Conservation (phyloP, 345 rosid species). For the Citrus glauca region DNA sequence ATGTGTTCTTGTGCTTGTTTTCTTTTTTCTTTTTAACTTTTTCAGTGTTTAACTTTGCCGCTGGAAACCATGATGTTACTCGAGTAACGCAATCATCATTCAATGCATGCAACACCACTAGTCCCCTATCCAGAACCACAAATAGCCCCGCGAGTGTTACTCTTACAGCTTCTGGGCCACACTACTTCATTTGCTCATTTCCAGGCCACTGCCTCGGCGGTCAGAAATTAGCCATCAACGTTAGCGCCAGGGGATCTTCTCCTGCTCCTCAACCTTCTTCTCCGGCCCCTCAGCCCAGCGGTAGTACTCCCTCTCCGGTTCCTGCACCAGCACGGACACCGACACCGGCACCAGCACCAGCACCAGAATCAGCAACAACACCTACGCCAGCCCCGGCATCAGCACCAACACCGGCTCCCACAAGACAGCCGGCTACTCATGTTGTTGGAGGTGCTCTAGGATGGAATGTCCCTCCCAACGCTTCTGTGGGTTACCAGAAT, state of each 20-base stretch:
- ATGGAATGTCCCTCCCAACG: conserved; percentile 33
- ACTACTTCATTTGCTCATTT: conserved; percentile 30
- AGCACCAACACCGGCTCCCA: conserved; percentile 13
- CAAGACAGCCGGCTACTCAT: conserved; percentile 20
- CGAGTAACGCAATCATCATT: conserved; percentile 34
- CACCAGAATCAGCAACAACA: background rate
- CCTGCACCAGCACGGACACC: conserved; percentile 20
- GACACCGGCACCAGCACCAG: conserved; percentile 13
- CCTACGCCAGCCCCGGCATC: background rate
- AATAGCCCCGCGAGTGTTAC: conserved; percentile 29
- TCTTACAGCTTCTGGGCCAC: conserved; percentile 29
- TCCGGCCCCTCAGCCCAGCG: conserved; percentile 23
- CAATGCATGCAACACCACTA: conserved; percentile 31
- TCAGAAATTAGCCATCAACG: conserved; percentile 26
- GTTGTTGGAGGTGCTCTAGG: conserved; percentile 30
- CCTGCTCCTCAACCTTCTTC: conserved; percentile 10
- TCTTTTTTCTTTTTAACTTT: no score
- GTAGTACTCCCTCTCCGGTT: conserved; percentile 7
- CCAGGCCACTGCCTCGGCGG: conserved; percentile 44
- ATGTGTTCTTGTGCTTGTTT: background rate
- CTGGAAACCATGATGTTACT: conserved; percentile 38
- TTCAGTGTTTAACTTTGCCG: conserved; percentile 42
- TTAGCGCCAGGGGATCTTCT: conserved; percentile 11
- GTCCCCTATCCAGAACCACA: conserved; percentile 13
- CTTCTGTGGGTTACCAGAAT: conserved; percentile 22